Evolutionary conservation across 257 asterid species (phyloP), one percentile per base, ranked within the genome.

Genomic region (Jaltomata sinuosa): DNA sequence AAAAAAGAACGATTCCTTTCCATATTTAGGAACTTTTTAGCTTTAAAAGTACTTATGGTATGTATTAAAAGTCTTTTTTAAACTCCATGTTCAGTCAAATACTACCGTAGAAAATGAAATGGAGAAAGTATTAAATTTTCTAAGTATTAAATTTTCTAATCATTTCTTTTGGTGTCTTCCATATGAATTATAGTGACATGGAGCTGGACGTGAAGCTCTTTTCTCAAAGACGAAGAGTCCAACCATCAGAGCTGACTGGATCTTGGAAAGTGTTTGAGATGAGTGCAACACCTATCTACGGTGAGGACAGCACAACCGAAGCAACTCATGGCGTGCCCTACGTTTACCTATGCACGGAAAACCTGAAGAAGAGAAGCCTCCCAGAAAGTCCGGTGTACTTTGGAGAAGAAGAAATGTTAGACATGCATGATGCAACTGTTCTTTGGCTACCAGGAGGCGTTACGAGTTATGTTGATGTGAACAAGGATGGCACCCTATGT

Each of bases 401-500:
- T 79, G 91, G 97, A 21, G 99, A 94, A 90, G 99, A 97, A 84
- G 99, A 97, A 85, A 87, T 94, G 91, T 83, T 89, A 53, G 99
- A 94, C 85, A 90, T 95, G 94, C 99, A 95, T 87, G 98, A 97
- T 52, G 97, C 88, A 49, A 76, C 96, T 0, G 91, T 97, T 25
- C 91, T 97, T 54, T 97, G 98, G 98, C 92, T 97, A 45, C 99
- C 99, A 0, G 99, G 99, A 22, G 98, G 99, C 16, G 94, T 95
- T 86, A 97, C 98, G 8, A 93, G 97, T 25, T 97, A 93, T 22
- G 98, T 94, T 2, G 98, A 97, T 52, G 98, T 97, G 88, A 92
- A 91, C 83, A 93, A 94, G 79, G 99, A 97, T 32, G 99, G 97
- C 18, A 87, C 90, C 55, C 95, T 97, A 15, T 94, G 98, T 85